phyloP scores from a whole-genome alignment of 192 early-diverging fungal genomes.

The Jimgerdemannia flammicorona region DNA sequence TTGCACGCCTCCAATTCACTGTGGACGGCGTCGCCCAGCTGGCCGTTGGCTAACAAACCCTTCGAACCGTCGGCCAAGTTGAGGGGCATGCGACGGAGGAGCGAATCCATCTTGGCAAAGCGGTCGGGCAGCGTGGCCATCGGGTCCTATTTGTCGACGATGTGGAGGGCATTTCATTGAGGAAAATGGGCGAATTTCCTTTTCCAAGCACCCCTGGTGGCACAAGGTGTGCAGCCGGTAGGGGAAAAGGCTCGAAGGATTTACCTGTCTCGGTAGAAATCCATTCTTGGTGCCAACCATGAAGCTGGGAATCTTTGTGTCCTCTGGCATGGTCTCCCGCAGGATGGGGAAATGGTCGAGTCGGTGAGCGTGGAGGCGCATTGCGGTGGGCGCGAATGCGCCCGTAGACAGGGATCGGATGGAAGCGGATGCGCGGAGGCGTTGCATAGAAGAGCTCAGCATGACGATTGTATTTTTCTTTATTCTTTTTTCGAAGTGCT shows the following conservation, averaged over 20 bases:
- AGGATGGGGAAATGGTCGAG: conserved; percentile 36
- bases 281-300: conserved; percentile 56
- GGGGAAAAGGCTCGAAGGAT: no score
- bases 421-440: neutral
- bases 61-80: conserved; percentile 55
- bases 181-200: neutral
- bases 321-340: conserved; percentile 34
- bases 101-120: conserved; percentile 64
- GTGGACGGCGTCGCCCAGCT: conserved; percentile 76
- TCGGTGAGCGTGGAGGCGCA: neutral
- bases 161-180: neutral
- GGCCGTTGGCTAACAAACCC: conserved; percentile 76
- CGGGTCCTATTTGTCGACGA: conserved; percentile 65
- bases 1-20: conserved; percentile 69
- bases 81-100: conserved; percentile 80
- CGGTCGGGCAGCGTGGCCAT: conserved; percentile 61
- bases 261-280: conserved; percentile 48
- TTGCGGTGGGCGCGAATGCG: conserved; percentile 4
- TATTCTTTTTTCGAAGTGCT: neutral
- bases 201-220: neutral
- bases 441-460: neutral
- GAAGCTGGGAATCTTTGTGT: conserved; percentile 44
- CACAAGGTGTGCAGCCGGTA: neutral
- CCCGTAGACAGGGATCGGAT: neutral
- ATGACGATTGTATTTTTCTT: neutral